Percentiles rank a stretch among this genome's conserved stretches.
phyloP scores from a whole-genome alignment of 352 stramenopile species.

The Globisporangium perplexum region DNA sequence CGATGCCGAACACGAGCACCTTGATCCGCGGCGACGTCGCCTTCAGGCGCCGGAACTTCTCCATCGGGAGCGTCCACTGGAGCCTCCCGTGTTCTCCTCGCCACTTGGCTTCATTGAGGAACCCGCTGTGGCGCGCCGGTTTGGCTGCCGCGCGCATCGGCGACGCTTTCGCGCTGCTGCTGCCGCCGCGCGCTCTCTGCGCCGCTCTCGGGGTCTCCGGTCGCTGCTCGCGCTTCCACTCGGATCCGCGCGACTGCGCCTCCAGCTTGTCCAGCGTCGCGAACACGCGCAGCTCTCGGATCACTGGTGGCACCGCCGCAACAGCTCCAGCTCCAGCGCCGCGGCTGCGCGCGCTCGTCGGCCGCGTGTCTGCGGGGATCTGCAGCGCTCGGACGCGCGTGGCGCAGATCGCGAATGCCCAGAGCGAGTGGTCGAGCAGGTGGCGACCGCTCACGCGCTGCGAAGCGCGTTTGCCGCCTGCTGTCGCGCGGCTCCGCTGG shows the following conservation, averaged over 20 bases:
- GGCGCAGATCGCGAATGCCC: conserved; percentile 36
- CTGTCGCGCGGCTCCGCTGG: not conserved
- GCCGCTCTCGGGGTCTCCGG: conserved; percentile 1
- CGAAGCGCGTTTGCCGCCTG: not conserved
- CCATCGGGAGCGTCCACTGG: conserved; percentile 55
- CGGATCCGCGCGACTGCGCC: conserved; percentile 39
- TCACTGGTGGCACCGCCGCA: conserved; percentile 4
- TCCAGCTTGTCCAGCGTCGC: conserved; percentile 44
- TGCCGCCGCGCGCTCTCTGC: conserved; percentile 1
- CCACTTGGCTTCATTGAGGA: conserved; percentile 58
- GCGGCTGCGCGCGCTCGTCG: not conserved
- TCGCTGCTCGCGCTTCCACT: conserved; percentile 41
- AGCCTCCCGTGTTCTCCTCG: conserved; percentile 35
- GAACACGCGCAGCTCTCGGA: conserved; percentile 59
- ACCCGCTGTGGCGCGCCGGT: conserved; percentile 24
- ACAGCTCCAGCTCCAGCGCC: not conserved
- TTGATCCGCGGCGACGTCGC: conserved; percentile 62
- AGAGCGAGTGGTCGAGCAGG: conserved; percentile 36
- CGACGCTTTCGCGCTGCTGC: not conserved
- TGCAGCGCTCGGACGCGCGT: conserved; percentile 38
- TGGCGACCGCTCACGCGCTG: conserved; percentile 11
- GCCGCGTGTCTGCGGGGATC: conserved; percentile 28
- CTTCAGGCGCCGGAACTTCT: conserved; percentile 60
- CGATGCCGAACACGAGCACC: conserved; percentile 63
- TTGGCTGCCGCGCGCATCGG: not conserved